These are phyloP conservation scores for Sextonia rubra DNA, from an alignment of 164 flowering plant genomes.

Conservation along the genomic window DNA sequence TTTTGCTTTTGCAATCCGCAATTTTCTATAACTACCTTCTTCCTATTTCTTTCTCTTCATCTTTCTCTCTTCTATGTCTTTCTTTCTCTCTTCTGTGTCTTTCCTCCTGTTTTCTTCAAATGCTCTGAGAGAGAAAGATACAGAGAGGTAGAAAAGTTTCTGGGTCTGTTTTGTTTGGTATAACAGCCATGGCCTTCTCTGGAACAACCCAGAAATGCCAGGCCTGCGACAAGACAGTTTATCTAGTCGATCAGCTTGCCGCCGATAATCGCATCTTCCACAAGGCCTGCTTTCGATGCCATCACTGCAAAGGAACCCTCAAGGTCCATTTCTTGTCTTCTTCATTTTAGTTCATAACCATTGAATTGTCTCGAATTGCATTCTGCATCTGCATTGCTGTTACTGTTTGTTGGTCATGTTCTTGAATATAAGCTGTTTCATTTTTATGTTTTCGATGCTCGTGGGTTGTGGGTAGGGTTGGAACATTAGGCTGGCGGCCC, in stretches of 20 bases:
- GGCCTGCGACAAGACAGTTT: constrained; percentile 88
- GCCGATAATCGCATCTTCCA: constrained; percentile 82
- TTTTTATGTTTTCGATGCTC: no score
- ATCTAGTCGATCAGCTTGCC: constrained; percentile 73
- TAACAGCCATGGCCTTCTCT: constrained; percentile 56
- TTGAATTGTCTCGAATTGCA: background rate
- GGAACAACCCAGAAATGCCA: constrained; percentile 90
- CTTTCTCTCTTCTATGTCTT: no score
- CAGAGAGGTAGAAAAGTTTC: background rate
- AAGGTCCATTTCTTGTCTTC: constrained; percentile 36
- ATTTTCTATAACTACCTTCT: constrained; percentile 1
- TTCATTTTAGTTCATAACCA: background rate
- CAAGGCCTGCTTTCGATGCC: constrained; percentile 89
- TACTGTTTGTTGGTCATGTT: background rate
- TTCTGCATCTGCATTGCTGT: background rate
- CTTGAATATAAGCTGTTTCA: no score
- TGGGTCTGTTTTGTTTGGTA: background rate
- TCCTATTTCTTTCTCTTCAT: background rate
- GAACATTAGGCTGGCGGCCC: no score
- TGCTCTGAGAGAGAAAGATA: background rate
- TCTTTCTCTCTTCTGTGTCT: background rate
- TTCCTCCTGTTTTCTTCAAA: background rate
- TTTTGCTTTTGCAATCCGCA: constrained; percentile 4
- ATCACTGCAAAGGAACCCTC: constrained; percentile 90
- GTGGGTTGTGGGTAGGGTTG: no score